These are phyloP conservation scores for Podospora fimiseda DNA, from an alignment of 495 filamentous ascomycete species.

Conservation along the genomic window DNA sequence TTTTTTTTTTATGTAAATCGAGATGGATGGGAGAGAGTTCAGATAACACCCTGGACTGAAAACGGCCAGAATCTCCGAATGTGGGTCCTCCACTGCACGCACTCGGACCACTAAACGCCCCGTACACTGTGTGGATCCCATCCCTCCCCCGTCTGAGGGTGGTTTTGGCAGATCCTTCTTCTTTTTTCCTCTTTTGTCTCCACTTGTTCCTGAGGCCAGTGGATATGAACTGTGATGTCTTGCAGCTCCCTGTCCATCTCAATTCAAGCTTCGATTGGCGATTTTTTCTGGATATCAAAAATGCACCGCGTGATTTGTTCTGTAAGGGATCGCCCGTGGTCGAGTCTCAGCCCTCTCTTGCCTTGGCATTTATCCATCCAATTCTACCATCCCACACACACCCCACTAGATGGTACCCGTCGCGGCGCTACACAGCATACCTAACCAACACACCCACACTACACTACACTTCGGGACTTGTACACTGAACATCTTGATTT, in stretches of 20 bases:
- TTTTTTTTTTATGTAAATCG: not conserved
- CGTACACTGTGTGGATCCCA: not conserved
- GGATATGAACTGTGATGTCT: not conserved
- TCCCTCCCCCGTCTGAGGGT: not conserved
- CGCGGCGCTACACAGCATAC: too few species aligned
- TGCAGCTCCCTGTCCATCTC: not conserved
- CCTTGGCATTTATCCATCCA: too few species aligned
- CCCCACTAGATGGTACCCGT: too few species aligned
- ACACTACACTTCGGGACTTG: too few species aligned
- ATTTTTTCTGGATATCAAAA: not conserved
- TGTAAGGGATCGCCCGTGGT: not conserved
- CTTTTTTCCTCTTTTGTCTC: not conserved
- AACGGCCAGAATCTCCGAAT: conserved; percentile 6
- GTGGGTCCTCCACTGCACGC: not conserved
- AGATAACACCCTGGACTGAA: not conserved
- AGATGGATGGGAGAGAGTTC: not conserved
- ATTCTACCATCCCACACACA: too few species aligned
- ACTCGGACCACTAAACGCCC: not conserved
- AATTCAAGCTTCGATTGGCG: not conserved
- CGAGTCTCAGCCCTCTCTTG: not conserved
- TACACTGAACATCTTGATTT: too few species aligned
- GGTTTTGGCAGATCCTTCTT: not conserved
- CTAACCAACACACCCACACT: too few species aligned
- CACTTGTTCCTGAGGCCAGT: not conserved
- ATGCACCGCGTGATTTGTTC: not conserved